Conservation (phyloP, 176 grass and related monocot species). For the Musa acuminata region DNA sequence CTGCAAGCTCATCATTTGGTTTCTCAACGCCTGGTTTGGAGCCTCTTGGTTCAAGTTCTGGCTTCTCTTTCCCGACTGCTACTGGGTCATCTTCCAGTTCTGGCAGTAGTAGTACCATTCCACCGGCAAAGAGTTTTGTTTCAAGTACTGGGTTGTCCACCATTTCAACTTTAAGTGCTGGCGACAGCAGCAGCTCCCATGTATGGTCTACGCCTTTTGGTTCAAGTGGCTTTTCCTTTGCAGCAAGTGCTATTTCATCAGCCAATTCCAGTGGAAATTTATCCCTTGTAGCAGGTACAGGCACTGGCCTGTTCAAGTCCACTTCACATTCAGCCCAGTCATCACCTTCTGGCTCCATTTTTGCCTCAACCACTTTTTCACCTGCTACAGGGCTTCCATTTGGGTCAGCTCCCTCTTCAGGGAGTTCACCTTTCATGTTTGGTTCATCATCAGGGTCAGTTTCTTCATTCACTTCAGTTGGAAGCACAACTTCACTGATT, state of each 20-base stretch:
- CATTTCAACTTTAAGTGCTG: neutral
- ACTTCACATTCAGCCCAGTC: neutral
- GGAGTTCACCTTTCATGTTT: conserved; percentile 11
- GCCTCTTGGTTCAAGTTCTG: conserved; percentile 1
- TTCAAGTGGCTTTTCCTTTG: neutral
- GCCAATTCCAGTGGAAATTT: neutral
- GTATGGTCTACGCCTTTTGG: neutral
- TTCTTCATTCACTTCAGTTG: conserved; percentile 11
- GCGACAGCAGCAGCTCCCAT: too few species aligned
- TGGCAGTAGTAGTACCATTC: neutral
- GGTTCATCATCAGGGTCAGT: neutral
- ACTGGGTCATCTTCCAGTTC: conserved; percentile 4
- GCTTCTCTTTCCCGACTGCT: neutral
- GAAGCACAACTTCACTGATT: neutral
- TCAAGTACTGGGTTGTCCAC: conserved; percentile 9
- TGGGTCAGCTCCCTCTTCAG: conserved; percentile 2
- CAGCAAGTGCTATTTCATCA: neutral
- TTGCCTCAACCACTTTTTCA: neutral
- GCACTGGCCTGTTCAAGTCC: neutral
- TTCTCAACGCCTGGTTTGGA: neutral
- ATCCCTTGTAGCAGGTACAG: neutral
- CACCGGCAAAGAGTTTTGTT: neutral
- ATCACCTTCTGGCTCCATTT: conserved; percentile 4
- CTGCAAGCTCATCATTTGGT: neutral
- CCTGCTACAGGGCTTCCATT: conserved; percentile 4